Conservation (phyloP, 2,329 filamentous ascomycete genomes). For the Truncatella angustata region DNA sequence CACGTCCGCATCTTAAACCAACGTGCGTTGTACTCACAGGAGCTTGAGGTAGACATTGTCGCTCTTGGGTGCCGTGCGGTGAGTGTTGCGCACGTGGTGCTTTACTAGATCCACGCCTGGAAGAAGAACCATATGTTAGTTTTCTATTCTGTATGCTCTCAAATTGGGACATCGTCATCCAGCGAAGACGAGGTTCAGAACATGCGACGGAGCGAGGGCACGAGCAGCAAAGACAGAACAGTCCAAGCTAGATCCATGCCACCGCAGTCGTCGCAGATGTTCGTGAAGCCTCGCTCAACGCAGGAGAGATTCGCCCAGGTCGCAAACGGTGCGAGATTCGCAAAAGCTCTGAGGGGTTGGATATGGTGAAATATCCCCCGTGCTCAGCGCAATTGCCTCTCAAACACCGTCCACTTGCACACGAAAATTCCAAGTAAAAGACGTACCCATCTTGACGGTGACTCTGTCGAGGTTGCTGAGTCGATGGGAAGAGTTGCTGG, state of each 20-base stretch:
- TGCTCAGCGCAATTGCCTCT: constrained; percentile 7
- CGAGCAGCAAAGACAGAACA: background rate
- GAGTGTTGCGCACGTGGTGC: constrained; percentile 68
- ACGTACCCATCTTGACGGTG: constrained; percentile 63
- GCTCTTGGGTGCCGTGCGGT: constrained; percentile 95
- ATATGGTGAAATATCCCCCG: background rate
- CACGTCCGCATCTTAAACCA: too few species aligned
- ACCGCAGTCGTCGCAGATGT: background rate
- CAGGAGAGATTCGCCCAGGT: constrained; percentile 9
- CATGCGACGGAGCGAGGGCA: background rate
- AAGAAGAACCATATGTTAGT: constrained; percentile 59
- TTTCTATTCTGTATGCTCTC: constrained; percentile 65
- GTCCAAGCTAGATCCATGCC: background rate
- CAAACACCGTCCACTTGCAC: constrained; percentile 31
- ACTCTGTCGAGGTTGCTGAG: constrained; percentile 31
- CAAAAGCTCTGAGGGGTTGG: background rate
- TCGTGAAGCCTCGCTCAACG: constrained; percentile 13
- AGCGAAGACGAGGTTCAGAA: constrained; percentile 10
- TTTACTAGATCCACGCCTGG: constrained; percentile 71
- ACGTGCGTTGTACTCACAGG: constrained; percentile 42
- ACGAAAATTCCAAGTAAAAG: constrained; percentile 39
- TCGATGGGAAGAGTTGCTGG: constrained; percentile 35
- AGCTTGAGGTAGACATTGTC: constrained; percentile 98
- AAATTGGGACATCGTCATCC: constrained; percentile 26
- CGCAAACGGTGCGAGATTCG: constrained; percentile 8